A percentile compares a stretch with the other conserved stretches of the same genome.
These are phyloP conservation scores for Capronia americana DNA, from an alignment of 2,329 filamentous ascomycete species.

Conservation along the genomic window DNA sequence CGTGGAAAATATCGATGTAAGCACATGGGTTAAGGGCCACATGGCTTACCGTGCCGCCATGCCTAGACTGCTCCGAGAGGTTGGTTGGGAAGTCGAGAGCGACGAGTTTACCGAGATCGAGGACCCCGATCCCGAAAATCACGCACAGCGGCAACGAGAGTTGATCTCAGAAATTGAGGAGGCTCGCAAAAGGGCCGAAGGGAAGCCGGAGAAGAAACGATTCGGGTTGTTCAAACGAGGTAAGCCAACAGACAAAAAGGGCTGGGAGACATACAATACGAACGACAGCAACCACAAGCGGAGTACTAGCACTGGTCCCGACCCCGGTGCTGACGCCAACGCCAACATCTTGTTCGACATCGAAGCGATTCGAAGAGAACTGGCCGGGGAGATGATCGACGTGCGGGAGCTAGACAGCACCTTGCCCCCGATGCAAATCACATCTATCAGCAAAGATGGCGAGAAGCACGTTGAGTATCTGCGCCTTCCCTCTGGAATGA, in stretches of 20 bases:
- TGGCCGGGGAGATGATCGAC: slow-evolving; percentile 73
- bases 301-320: slow-evolving; percentile 14
- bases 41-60: slow-evolving; percentile 97
- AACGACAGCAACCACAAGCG: slow-evolving; percentile 25
- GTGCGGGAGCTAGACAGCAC: slow-evolving; percentile 87
- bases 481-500: slow-evolving; percentile 36
- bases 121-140: slow-evolving; percentile 94
- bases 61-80: slow-evolving; percentile 82
- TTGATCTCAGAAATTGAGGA: slow-evolving; percentile 97
- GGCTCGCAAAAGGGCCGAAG: slow-evolving; percentile 83
- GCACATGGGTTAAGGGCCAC: slow-evolving; percentile 83
- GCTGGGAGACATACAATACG: slow-evolving; percentile 94
- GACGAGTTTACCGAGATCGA: slow-evolving; percentile 97
- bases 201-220: slow-evolving; percentile 72
- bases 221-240: slow-evolving; percentile 84
- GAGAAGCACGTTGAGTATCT: slow-evolving; percentile 39
- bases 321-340: slow-evolving; percentile 53
- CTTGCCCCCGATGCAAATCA: slow-evolving; percentile 84
- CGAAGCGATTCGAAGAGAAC: slow-evolving; percentile 86
- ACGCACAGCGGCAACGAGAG: slow-evolving; percentile 83
- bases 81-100: slow-evolving; percentile 88
- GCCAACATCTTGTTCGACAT: slow-evolving; percentile 84
- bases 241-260: slow-evolving; percentile 73
- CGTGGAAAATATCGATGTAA: slow-evolving; percentile 88
- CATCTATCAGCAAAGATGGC: slow-evolving; percentile 34